These are phyloP conservation scores for Poa pratensis DNA, from an alignment of 176 grass and related monocot genomes.

Conservation along the genomic window DNA sequence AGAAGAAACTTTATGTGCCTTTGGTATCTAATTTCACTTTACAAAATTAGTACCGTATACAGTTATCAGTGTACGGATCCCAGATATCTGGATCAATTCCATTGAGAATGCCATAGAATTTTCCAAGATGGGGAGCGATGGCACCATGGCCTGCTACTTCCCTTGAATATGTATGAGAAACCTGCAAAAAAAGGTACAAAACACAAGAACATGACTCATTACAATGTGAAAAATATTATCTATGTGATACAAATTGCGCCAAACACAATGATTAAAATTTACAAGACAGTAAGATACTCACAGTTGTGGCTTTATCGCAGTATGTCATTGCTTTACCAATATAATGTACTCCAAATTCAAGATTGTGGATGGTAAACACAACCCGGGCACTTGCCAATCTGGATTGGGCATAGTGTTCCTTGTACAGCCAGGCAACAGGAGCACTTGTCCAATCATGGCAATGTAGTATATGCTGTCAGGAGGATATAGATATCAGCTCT, in stretches of 20 bases:
- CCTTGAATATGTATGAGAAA: slow-evolving; percentile 87
- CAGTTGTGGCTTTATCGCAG: slow-evolving; percentile 87
- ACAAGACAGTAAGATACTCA: slow-evolving; percentile 49
- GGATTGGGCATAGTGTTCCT: slow-evolving; percentile 78
- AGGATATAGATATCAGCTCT: slow-evolving; percentile 21
- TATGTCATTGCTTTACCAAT: slow-evolving; percentile 73
- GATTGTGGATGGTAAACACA: slow-evolving; percentile 96
- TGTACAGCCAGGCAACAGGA: slow-evolving; percentile 84
- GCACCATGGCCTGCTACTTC: slow-evolving; percentile 78
- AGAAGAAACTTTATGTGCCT: neutral
- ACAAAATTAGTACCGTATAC: slow-evolving; percentile 50
- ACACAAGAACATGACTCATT: neutral
- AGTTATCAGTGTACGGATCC: slow-evolving; percentile 60
- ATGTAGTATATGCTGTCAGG: slow-evolving; percentile 85
- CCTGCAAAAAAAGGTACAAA: slow-evolving; percentile 42
- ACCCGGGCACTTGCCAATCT: slow-evolving; percentile 65
- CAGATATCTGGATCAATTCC: slow-evolving; percentile 83
- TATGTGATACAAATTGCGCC: neutral
- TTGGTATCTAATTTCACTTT: neutral
- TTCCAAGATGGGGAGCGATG: slow-evolving; percentile 70
- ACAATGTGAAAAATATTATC: neutral
- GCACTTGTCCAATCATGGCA: slow-evolving; percentile 98
- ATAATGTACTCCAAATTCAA: slow-evolving; percentile 84
- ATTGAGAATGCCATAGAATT: slow-evolving; percentile 67
- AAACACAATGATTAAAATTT: slow-evolving; percentile 5